phyloP scores from a whole-genome alignment of 2,329 filamentous ascomycete genomes.

The Exophiala viscosa region DNA sequence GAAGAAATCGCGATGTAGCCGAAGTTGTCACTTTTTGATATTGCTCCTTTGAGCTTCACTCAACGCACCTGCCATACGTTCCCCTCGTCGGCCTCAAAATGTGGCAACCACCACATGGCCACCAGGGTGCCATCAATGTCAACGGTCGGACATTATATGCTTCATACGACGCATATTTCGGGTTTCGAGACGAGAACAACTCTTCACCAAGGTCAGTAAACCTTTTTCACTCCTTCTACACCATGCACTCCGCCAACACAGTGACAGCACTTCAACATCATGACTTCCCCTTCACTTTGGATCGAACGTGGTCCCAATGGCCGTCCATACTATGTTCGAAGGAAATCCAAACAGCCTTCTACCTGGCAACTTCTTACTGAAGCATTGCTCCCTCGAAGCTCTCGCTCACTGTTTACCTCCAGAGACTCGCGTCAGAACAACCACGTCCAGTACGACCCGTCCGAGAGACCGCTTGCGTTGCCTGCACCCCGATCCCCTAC shows the following conservation, averaged over 20 bases:
- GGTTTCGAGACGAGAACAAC: conserved; percentile 6
- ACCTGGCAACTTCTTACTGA: conserved; percentile 2
- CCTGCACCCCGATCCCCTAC: conserved; percentile 9
- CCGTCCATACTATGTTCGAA: conserved; percentile 24
- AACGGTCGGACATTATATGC: conserved; percentile 16
- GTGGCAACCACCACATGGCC: conserved; percentile 13
- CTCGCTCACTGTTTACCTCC: conserved; percentile 22
- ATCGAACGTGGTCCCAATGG: conserved; percentile 25
- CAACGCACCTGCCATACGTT: neutral
- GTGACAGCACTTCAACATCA: conserved; percentile 2
- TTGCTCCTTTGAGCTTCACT: neutral
- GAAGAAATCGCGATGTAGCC: too few relatives aligned
- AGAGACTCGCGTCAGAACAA: conserved; percentile 17
- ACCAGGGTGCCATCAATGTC: conserved; percentile 5
- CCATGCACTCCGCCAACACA: conserved; percentile 1
- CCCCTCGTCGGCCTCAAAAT: conserved; percentile 5
- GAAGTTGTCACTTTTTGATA: neutral
- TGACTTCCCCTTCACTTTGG: conserved; percentile 16
- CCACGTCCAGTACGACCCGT: conserved; percentile 3
- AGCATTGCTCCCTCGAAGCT: conserved; percentile 11
- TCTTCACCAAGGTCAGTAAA: conserved; percentile 19
- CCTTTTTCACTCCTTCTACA: neutral
- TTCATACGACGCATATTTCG: conserved; percentile 22
- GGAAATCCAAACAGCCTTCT: conserved; percentile 16
- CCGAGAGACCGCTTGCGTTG: conserved; percentile 1